Evolutionary conservation across 2,329 filamentous ascomycete genomes (phyloP).

Genomic region (Trichoderma sp.): DNA sequence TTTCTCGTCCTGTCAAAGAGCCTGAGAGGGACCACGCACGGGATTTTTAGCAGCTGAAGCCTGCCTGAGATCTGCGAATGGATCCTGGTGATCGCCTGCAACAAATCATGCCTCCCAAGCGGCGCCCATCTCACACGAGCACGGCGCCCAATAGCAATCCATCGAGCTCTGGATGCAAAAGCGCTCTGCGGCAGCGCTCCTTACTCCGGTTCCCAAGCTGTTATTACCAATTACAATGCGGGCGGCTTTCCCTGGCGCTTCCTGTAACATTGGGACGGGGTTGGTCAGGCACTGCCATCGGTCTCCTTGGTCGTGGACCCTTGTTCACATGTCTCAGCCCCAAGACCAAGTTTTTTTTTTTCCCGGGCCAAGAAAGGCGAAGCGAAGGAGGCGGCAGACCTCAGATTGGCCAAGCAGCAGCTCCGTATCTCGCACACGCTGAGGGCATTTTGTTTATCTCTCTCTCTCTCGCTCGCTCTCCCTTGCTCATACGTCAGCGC

Average conservation of each 20-base stretch:
- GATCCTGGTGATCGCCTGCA: not conserved
- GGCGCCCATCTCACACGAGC: not conserved
- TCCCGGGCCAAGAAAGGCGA: not conserved
- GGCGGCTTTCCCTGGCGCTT: conserved; percentile 13
- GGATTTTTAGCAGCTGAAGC: not conserved
- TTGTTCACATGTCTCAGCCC: conserved; percentile 13
- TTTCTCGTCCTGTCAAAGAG: not conserved
- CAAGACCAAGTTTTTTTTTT: not conserved
- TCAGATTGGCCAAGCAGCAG: not conserved
- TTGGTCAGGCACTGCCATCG: conserved; percentile 3
- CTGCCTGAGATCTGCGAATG: conserved; percentile 3
- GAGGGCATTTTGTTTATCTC: not conserved
- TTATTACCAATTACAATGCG: conserved; percentile 8
- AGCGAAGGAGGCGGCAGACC: not conserved
- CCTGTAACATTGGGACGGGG: conserved; percentile 9
- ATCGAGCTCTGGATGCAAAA: not conserved
- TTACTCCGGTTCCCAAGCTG: not conserved
- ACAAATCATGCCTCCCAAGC: not conserved
- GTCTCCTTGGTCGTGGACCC: not conserved
- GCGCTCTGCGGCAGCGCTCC: not conserved
- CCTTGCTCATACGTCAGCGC: not conserved
- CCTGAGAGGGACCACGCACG: not conserved
- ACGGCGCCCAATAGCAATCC: not conserved
- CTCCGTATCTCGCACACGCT: not conserved
- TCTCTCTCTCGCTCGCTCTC: not conserved